These are phyloP conservation scores for Cadophora sp. DNA, from an alignment of 2,329 filamentous ascomycete genomes.

Conservation along the genomic window DNA sequence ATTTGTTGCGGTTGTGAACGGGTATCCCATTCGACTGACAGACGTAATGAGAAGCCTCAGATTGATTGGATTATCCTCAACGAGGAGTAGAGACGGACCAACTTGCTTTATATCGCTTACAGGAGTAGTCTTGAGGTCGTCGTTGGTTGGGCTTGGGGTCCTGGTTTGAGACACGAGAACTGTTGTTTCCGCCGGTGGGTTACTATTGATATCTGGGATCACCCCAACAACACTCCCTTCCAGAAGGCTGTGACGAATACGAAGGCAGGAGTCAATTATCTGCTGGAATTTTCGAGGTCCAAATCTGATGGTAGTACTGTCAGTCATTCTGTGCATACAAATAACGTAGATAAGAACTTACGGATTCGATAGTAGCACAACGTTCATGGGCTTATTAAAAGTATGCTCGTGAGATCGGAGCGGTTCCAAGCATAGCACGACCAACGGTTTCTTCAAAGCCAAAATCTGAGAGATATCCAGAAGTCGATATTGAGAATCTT, in stretches of 20 bases:
- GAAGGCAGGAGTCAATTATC: conserved; percentile 10
- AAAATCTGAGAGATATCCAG: neutral
- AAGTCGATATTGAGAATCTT: conserved; percentile 2
- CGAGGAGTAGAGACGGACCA: conserved; percentile 31
- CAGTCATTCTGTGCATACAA: neutral
- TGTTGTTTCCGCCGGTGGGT: neutral
- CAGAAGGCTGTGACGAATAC: neutral
- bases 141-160: neutral
- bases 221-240: neutral
- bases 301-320: conserved; percentile 8
- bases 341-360: neutral
- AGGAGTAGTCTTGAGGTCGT: neutral
- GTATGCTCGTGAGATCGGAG: conserved; percentile 1
- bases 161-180: neutral
- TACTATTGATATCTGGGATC: neutral
- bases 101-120: neutral
- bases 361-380: conserved; percentile 18
- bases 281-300: conserved; percentile 12
- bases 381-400: conserved; percentile 12
- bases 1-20: conserved; percentile 42
- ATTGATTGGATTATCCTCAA: conserved; percentile 50
- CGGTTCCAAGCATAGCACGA: neutral
- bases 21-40: conserved; percentile 27
- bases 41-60: conserved; percentile 38
- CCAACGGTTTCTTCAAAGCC: neutral